Evolutionary conservation across 768 basidiomycete genomes (phyloP), one percentile per base, ranked within the genome.

Genomic region (Mycena epipterygia): DNA sequence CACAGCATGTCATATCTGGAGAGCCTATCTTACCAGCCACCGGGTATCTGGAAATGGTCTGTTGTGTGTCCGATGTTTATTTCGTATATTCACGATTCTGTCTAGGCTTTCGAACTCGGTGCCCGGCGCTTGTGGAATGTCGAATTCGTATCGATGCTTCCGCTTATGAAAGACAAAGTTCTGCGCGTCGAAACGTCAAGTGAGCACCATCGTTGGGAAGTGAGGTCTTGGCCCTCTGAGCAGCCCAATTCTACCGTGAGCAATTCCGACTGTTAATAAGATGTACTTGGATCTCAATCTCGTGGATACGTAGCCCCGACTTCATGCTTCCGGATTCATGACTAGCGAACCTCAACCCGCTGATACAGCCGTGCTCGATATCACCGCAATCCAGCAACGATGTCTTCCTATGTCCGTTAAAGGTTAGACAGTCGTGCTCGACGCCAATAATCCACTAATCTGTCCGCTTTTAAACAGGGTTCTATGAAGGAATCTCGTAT

Each of bases 21-120:
- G 57, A 67, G 30, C 39, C 66, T 0, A 67, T 67, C 19, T 8
- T 67, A 25, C 66, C 66, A 0, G 66, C 66, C 4, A 53, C 66
- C 2, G 66, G 66, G 27, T 59, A 33, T 21, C 19, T 67, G 11
- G 66, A 67, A 14, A 60, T 67, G 12, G 66, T 67, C 33, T 16
- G 58, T 49, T 11, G 25, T 17, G 6, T 37, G 19, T 30, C 14
- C 23, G 19, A 5, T 19, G 2, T 41, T 39, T 29, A 5, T 14
- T 49, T 25, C 17, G 5, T 14, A 41, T 19, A 23, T 13, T 61
- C 5, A 37, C 32, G 12, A 19, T 8, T 17, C 12, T 5, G 21
- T 51, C 1, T 21, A 63, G 61, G 19, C 27, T 21, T 42, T 63
- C 14, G 61, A 52, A 30, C 14, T 30, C 16, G 61, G 61, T 11